Percentiles rank a stretch among this genome's conserved stretches.
Evolutionary conservation across 371 early-diverging fungal genomes (phyloP).

Genomic region (Apophysomyces elegans): DNA sequence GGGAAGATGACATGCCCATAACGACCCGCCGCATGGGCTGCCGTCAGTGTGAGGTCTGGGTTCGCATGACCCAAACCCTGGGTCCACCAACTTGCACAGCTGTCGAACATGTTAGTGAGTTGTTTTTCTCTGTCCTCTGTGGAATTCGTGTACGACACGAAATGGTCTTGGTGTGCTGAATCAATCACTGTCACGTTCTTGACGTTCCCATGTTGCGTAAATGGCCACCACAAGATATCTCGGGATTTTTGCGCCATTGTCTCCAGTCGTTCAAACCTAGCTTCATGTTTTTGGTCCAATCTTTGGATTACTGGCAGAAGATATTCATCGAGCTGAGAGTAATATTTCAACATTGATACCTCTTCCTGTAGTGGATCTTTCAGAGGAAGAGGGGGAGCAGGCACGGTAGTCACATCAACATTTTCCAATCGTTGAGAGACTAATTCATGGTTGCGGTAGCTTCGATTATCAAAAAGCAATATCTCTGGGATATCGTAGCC

Average conservation of each 20-base stretch:
- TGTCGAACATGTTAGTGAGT: conserved; percentile 68
- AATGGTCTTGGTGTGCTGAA: conserved; percentile 74
- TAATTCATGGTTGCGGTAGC: conserved; percentile 67
- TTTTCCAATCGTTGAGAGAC: conserved; percentile 23
- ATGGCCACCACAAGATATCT: conserved; percentile 82
- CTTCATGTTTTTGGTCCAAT: conserved; percentile 53
- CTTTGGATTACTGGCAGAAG: conserved; percentile 52
- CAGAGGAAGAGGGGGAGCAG: conserved; percentile 55
- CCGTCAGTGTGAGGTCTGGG: conserved; percentile 62
- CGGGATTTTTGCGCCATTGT: conserved; percentile 60
- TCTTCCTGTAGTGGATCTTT: conserved; percentile 51
- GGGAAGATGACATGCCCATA: conserved; percentile 90
- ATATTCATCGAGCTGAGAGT: conserved; percentile 52
- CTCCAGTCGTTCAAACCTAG: conserved; percentile 62
- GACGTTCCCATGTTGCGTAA: conserved; percentile 76
- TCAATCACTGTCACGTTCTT: conserved; percentile 77
- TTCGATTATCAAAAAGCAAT: conserved; percentile 65
- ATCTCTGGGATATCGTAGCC: conserved; percentile 78
- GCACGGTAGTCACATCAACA: conserved; percentile 44
- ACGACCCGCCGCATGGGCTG: conserved; percentile 74
- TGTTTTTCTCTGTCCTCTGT: conserved; percentile 13
- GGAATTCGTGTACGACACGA: conserved; percentile 52
- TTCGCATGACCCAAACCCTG: conserved; percentile 83
- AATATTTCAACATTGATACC: conserved; percentile 63
- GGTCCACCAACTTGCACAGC: conserved; percentile 88